Evolutionary conservation across 73 alveolate species (phyloP).

Genomic region (Symbiodinium natans): DNA sequence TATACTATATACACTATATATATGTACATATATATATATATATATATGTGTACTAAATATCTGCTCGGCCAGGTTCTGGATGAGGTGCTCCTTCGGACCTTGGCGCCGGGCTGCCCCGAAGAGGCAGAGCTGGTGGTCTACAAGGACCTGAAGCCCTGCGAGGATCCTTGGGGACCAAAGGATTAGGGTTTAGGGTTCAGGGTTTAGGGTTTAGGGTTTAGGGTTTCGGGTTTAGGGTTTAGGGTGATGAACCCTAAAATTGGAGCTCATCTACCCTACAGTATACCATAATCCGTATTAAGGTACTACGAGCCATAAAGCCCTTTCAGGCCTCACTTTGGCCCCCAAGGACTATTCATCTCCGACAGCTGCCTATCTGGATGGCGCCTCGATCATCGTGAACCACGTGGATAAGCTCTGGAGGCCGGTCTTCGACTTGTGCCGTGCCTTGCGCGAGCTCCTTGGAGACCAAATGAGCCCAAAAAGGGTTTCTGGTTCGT

Average conservation of each 20-base stretch:
- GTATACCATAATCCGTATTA: too few relatives aligned
- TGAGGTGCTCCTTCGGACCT: slow-evolving; percentile 44
- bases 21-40: too few relatives aligned
- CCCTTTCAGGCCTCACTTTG: too few relatives aligned
- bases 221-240: too few relatives aligned
- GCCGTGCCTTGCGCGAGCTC: background rate
- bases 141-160: slow-evolving; percentile 15
- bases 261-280: background rate
- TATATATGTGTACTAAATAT: too few relatives aligned
- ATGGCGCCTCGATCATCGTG: slow-evolving; percentile 68
- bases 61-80: slow-evolving; percentile 1
- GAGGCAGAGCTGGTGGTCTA: slow-evolving; percentile 44
- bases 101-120: slow-evolving; percentile 32
- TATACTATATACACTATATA: too few relatives aligned
- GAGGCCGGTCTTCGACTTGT: slow-evolving; percentile 21
- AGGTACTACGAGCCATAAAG: too few relatives aligned
- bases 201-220: too few relatives aligned
- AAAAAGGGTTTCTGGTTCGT: too few relatives aligned
- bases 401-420: slow-evolving; percentile 32
- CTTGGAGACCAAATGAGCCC: too few relatives aligned
- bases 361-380: slow-evolving; percentile 33
- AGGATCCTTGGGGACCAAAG: too few relatives aligned
- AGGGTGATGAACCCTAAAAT: background rate
- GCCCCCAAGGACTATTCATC: background rate
- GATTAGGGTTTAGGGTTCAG: too few relatives aligned